A percentile compares a stretch with the other conserved stretches of the same genome.
Evolutionary conservation across 768 basidiomycete genomes (phyloP).

Genomic region (Russula griseocarnosa): DNA sequence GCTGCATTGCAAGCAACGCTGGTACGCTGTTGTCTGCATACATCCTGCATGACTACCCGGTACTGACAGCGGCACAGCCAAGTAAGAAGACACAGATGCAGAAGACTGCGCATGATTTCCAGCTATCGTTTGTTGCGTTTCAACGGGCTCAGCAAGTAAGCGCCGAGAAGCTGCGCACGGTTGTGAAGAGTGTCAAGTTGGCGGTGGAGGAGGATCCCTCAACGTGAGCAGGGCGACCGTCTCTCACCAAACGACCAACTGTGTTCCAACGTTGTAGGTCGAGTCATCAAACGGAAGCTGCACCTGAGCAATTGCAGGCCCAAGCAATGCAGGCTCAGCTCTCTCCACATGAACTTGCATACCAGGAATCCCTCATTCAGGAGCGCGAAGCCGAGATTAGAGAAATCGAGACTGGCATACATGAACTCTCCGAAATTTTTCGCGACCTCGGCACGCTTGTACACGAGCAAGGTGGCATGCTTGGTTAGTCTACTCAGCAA

Average conservation of each 20-base stretch:
- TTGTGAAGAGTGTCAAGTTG: conserved; percentile 81
- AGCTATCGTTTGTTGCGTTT: conserved; percentile 84
- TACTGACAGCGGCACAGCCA: conserved; percentile 44
- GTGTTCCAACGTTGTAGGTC: background rate
- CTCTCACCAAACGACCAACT: background rate
- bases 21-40: conserved; percentile 40
- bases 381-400: conserved; percentile 94
- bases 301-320: conserved; percentile 61
- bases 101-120: conserved; percentile 92
- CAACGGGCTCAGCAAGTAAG: conserved; percentile 88
- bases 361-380: conserved; percentile 91
- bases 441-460: conserved; percentile 93
- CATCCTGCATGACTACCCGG: background rate
- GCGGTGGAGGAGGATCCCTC: conserved; percentile 71
- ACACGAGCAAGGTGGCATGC: conserved; percentile 88
- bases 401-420: conserved; percentile 95
- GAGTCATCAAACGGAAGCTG: conserved; percentile 32
- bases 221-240: conserved; percentile 30
- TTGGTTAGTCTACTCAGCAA: conserved; percentile 57
- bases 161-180: conserved; percentile 83
- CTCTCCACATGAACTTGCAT: conserved; percentile 89
- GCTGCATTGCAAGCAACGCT: conserved; percentile 59
- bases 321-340: conserved; percentile 67
- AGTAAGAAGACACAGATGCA: conserved; percentile 78
- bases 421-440: conserved; percentile 95